Base-by-base conservation (phyloP, 306 rosid genomes). In the Hippophae rhamnoides region DNA sequence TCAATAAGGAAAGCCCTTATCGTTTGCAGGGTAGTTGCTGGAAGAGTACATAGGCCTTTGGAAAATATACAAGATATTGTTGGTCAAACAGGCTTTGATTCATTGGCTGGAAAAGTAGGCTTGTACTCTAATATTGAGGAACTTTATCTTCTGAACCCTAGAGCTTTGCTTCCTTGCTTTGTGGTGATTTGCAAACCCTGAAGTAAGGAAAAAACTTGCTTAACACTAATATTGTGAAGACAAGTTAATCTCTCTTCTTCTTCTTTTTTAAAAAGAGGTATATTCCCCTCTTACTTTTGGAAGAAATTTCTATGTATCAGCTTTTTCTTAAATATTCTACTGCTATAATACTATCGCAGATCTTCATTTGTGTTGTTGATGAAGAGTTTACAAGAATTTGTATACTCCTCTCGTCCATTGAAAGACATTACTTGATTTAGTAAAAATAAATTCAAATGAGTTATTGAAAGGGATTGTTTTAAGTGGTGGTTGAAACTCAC, bases 131-230 rank as follows among this genome's bases (percentile, higher is more conserved):
- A 81, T 18, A 83, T 85, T 54, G 94, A 89, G 62, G 96, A 89
- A 79, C 96, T 85, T 75, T 89, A 82, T 79, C 78, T 89, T 82
- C 93, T 89, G 43, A 85, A 81, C 73, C 80, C 86, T 31, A 76
- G 77, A 85, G 94, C 94, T 67, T 85, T 89, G 55, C 94, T 89
- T 79, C 96, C 96, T 56, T 89, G 96, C 69, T 89, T 89, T 77
- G 82, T 89, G 69, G 96, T 89, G 26, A 79, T 85, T 27, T 85
- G 94, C 82, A 89, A 89, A 65, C 71, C 85, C 38, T 88, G 94
- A 85, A 68, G 61, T 67, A 44, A 52, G 11, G 13, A 55, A 47
- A 6, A 5, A 31, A 50, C 23, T 70, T 43, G 27, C 40, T 68
- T 63, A 55, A 12, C 64, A 63, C 44, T 53, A 23, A 13, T 58